phyloP scores from a whole-genome alignment of 2,329 filamentous ascomycete genomes.

The Nannizzia gypsea region DNA sequence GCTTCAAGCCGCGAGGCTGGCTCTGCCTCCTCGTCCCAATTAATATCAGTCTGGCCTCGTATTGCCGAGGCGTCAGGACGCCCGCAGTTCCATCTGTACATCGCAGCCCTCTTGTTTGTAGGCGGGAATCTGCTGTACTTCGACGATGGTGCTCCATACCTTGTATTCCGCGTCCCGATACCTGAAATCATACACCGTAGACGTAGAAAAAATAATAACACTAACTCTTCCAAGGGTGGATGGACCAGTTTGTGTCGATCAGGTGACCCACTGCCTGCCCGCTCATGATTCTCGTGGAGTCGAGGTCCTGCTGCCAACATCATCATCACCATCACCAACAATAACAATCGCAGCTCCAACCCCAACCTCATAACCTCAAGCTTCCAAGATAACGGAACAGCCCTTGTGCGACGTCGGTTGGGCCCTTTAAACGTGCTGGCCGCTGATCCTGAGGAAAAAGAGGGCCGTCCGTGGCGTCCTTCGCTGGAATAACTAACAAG shows the following conservation, averaged over 20 bases:
- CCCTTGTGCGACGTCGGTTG: background rate
- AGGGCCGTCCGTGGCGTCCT: background rate
- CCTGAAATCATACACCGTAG: too few relatives aligned
- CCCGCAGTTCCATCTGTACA: background rate
- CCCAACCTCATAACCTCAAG: background rate
- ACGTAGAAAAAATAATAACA: too few relatives aligned
- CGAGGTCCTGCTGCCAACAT: too few relatives aligned
- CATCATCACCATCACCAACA: too few relatives aligned
- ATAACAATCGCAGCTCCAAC: background rate
- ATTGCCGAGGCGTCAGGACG: background rate
- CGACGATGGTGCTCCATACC: too few relatives aligned
- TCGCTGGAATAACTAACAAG: background rate
- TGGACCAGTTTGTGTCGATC: background rate
- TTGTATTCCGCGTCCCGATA: too few relatives aligned
- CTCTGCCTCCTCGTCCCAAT: background rate
- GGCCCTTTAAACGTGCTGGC: background rate
- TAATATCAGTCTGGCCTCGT: background rate
- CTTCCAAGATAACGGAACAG: background rate
- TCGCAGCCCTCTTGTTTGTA: too few relatives aligned
- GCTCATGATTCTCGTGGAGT: background rate
- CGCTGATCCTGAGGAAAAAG: background rate
- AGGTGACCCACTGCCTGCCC: background rate
- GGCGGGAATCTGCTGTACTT: too few relatives aligned
- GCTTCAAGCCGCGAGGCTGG: background rate
- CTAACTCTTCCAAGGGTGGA: background rate